Conservation (phyloP, 345 rosid species). For the Populus davidiana region DNA sequence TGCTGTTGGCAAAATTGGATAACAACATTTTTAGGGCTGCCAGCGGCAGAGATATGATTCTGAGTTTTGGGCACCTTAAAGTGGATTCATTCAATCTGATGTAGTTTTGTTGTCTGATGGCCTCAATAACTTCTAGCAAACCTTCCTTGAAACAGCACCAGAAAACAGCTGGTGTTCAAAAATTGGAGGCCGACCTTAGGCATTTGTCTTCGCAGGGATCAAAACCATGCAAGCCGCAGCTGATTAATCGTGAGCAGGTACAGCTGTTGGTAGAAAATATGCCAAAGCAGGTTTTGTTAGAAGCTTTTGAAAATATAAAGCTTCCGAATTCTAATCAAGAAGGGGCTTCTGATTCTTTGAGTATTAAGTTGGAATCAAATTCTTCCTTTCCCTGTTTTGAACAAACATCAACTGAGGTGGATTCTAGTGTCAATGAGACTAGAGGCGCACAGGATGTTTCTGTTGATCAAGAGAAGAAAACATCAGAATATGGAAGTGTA, state of each 20-base stretch:
- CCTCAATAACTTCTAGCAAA: constrained; percentile 42
- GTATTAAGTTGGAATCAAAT: constrained; percentile 33
- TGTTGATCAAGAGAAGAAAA: constrained; percentile 64
- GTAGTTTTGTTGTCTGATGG: constrained; percentile 40
- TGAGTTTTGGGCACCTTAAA: constrained; percentile 15
- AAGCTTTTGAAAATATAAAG: constrained; percentile 43
- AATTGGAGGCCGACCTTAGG: constrained; percentile 33
- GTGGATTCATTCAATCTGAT: constrained; percentile 33
- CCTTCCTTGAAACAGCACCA: constrained; percentile 41
- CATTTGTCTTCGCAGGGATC: constrained; percentile 35
- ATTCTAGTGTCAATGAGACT: constrained; percentile 41
- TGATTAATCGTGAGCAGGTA: constrained; percentile 25
- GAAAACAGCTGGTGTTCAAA: constrained; percentile 28
- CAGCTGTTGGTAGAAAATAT: constrained; percentile 32
- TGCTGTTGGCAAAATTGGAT: constrained; percentile 10
- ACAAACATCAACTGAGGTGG: constrained; percentile 36
- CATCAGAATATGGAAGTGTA: constrained; percentile 59
- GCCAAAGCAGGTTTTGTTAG: constrained; percentile 28
- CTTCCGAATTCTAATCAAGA: constrained; percentile 35
- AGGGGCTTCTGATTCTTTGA: constrained; percentile 38
- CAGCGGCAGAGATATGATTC: constrained; percentile 24
- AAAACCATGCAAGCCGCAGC: constrained; percentile 37
- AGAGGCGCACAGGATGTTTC: constrained; percentile 44
- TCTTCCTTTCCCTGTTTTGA: constrained; percentile 36
- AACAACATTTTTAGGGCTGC: constrained; percentile 4